Evolutionary conservation across 1,284 basidiomycete genomes (phyloP).

Genomic region (Ceratobasidium sp.): DNA sequence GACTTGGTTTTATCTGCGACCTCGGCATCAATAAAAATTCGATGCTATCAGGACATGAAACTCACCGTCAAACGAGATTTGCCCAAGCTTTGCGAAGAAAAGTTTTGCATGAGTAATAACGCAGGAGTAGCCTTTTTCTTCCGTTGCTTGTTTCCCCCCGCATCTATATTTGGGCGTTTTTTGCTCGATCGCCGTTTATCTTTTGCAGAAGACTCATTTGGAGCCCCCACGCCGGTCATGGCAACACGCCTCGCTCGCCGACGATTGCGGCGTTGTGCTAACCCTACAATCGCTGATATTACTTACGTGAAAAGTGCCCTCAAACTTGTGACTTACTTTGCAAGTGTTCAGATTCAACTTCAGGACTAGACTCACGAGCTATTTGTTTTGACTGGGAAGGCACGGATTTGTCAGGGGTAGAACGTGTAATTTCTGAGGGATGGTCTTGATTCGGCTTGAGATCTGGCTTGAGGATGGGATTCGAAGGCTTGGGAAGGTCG

Average conservation of each 20-base stretch:
- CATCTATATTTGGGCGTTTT: conserved; percentile 6
- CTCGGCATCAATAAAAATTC: conserved; percentile 16
- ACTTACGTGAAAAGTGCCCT: not conserved
- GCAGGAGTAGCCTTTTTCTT: conserved; percentile 54
- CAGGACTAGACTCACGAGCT: conserved; percentile 17
- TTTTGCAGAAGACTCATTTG: conserved; percentile 36
- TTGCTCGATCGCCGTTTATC: conserved; percentile 10
- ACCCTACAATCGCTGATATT: conserved; percentile 50
- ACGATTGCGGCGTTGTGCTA: conserved; percentile 61
- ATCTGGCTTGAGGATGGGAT: not conserved
- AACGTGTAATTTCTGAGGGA: not conserved
- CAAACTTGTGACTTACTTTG: conserved; percentile 15
- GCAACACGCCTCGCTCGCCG: conserved; percentile 62
- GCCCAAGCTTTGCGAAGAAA: conserved; percentile 71
- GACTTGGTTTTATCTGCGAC: conserved; percentile 54
- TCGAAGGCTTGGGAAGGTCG: not conserved
- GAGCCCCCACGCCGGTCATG: conserved; percentile 49
- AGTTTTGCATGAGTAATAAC: conserved; percentile 75
- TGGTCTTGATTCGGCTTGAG: not conserved
- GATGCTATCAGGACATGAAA: conserved; percentile 19
- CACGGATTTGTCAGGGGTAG: not conserved
- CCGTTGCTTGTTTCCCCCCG: conserved; percentile 46
- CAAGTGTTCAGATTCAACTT: conserved; percentile 39
- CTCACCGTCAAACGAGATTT: conserved; percentile 72
- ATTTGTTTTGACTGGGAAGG: not conserved